Evolutionary conservation across 176 grass and related monocot genomes (phyloP).

Genomic region (Alloteropsis semialata): DNA sequence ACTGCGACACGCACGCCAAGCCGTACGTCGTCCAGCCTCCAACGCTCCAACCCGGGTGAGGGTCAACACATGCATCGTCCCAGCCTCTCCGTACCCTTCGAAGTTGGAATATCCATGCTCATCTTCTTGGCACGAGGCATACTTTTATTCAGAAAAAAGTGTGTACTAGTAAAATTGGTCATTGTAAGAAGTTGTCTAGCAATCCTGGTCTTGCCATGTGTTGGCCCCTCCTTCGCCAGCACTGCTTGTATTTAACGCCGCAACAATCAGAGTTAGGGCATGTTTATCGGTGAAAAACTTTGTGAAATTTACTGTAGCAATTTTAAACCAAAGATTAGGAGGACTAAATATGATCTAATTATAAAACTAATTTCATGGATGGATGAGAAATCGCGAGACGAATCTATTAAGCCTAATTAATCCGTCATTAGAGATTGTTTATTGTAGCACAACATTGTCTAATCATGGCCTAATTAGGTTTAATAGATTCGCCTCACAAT

Average conservation of each 20-base stretch:
- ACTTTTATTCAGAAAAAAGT: background rate
- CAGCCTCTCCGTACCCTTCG: background rate
- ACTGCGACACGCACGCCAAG: background rate
- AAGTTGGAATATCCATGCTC: background rate
- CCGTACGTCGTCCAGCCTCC: background rate
- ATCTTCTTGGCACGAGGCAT: background rate
- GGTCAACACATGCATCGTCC: conserved; percentile 10
- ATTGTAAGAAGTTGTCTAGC: background rate
- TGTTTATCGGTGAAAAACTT: too few species aligned
- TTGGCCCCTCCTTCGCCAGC: background rate
- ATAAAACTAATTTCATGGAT: too few species aligned
- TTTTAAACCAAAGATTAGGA: too few species aligned
- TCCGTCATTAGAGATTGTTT: too few species aligned
- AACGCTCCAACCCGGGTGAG: background rate
- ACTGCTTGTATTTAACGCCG: background rate
- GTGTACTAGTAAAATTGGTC: background rate
- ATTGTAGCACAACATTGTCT: too few species aligned
- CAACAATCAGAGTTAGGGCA: background rate
- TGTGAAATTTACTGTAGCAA: too few species aligned
- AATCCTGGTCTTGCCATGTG: background rate
- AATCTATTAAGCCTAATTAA: too few species aligned
- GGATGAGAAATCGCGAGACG: too few species aligned
- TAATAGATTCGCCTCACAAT: too few species aligned
- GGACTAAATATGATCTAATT: too few species aligned
- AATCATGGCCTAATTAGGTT: too few species aligned